Percentiles rank a stretch among this genome's conserved stretches.
Conservation (phyloP, 1,139 yeast species). For the Fermentozyma sake region DNA sequence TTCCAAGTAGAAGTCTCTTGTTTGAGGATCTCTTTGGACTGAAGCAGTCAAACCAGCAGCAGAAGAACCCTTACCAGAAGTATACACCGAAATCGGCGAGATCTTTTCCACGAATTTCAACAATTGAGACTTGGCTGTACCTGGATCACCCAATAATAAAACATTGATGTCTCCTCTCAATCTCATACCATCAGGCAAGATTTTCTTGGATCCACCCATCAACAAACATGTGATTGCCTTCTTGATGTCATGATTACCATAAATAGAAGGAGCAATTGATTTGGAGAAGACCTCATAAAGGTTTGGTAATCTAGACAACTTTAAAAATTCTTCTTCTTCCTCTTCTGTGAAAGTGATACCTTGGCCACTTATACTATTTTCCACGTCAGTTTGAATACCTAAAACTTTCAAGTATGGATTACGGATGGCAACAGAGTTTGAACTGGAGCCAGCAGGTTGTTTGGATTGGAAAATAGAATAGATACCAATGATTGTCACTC, state of each 20-base stretch:
- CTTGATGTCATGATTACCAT: constrained; percentile 89
- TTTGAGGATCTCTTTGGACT: constrained; percentile 84
- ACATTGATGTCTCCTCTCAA: constrained; percentile 97
- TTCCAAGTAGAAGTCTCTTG: constrained; percentile 90
- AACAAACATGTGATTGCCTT: constrained; percentile 88
- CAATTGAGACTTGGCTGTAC: constrained; percentile 96
- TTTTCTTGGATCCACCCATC: constrained; percentile 91
- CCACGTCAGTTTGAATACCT: constrained; percentile 82
- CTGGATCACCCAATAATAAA: constrained; percentile 92
- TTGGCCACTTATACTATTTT: constrained; percentile 58
- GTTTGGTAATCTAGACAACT: constrained; percentile 76
- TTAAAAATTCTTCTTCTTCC: constrained; percentile 88
- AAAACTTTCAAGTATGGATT: constrained; percentile 86
- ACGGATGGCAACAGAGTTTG: constrained; percentile 72
- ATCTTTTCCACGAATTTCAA: constrained; percentile 92
- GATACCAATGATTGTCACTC: constrained; percentile 88
- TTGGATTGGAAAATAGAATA: constrained; percentile 81
- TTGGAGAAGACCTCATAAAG: constrained; percentile 79
- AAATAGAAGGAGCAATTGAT: constrained; percentile 95
- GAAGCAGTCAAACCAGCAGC: constrained; percentile 99
- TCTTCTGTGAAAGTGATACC: constrained; percentile 79
- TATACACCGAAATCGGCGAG: constrained; percentile 90
- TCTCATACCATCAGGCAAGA: constrained; percentile 94
- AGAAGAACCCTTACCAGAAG: constrained; percentile 98
- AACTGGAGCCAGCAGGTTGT: constrained; percentile 43